Conservation (phyloP, 768 basidiomycete species). For the Boletus sensibilis region DNA sequence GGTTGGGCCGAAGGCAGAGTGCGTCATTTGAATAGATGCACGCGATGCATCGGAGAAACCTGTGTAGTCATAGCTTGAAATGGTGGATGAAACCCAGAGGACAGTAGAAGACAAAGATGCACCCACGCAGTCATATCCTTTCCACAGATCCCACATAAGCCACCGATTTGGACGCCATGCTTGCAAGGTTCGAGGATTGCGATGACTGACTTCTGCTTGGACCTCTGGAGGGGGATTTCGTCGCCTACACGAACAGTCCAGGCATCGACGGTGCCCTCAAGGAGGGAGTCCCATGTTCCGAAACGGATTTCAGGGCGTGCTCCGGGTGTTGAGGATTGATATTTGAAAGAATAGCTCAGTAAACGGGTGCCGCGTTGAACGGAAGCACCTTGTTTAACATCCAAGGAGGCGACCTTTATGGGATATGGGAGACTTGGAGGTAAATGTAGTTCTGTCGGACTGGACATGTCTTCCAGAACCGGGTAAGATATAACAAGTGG, state of each 20-base stretch:
- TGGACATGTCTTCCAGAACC: slow-evolving; percentile 40
- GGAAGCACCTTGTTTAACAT: slow-evolving; percentile 41
- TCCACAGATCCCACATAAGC: slow-evolving; percentile 91
- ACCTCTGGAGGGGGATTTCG: slow-evolving; percentile 55
- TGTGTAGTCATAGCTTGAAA: slow-evolving; percentile 72
- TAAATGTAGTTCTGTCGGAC: slow-evolving; percentile 72
- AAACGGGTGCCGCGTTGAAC: slow-evolving; percentile 75
- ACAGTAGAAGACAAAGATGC: slow-evolving; percentile 3
- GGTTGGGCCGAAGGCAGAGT: slow-evolving; percentile 86
- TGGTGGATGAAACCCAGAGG: slow-evolving; percentile 12
- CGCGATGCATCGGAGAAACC: slow-evolving; percentile 85
- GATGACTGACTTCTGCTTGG: slow-evolving; percentile 60
- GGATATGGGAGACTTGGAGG: slow-evolving; percentile 84
- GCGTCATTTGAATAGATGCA: slow-evolving; percentile 91
- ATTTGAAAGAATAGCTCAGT: slow-evolving; percentile 79
- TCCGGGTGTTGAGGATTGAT: slow-evolving; percentile 46
- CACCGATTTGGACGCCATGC: slow-evolving; percentile 89
- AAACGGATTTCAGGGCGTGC: slow-evolving; percentile 65
- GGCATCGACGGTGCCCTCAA: slow-evolving; percentile 71
- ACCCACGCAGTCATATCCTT: slow-evolving; percentile 90
- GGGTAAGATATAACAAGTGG: background rate
- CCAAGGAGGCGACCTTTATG: slow-evolving; percentile 73
- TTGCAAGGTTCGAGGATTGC: slow-evolving; percentile 89
- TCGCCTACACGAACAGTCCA: slow-evolving; percentile 75
- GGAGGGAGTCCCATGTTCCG: slow-evolving; percentile 87